Evolutionary conservation across 2,329 filamentous ascomycete genomes (phyloP).

Genomic region (Penicillium olsonii): DNA sequence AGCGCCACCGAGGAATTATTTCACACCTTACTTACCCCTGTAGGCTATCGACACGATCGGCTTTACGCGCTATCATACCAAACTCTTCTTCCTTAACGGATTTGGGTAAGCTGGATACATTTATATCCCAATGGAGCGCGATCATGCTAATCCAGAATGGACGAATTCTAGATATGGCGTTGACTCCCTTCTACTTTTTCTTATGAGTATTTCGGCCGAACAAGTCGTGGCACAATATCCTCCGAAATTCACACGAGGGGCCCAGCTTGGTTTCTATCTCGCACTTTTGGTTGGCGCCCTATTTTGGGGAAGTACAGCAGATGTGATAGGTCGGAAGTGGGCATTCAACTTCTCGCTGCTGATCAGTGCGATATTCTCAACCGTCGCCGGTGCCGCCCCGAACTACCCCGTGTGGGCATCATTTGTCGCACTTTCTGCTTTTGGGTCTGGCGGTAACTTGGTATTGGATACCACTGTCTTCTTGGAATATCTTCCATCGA

Average conservation of each 20-base stretch:
- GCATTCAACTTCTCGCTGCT: conserved; percentile 70
- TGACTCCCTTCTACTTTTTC: conserved; percentile 40
- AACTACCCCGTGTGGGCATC: conserved; percentile 66
- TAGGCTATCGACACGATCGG: conserved; percentile 56
- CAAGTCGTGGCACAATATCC: conserved; percentile 28
- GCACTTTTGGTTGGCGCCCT: conserved; percentile 50
- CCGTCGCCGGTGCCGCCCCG: conserved; percentile 67
- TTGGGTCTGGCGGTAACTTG: conserved; percentile 65
- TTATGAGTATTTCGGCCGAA: conserved; percentile 34
- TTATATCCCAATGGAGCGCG: too few species aligned
- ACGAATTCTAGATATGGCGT: conserved; percentile 52
- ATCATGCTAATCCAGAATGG: too few species aligned
- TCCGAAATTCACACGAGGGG: conserved; percentile 31
- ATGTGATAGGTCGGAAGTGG: conserved; percentile 67
- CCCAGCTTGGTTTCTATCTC: conserved; percentile 44
- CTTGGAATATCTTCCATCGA: conserved; percentile 58
- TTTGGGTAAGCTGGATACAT: conserved; percentile 49
- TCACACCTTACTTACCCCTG: neutral
- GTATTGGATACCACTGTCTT: conserved; percentile 65
- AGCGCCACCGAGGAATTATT: too few species aligned
- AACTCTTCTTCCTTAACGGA: conserved; percentile 62
- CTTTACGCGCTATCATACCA: conserved; percentile 57
- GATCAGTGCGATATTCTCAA: conserved; percentile 62
- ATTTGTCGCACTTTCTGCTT: conserved; percentile 64
- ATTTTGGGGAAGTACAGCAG: conserved; percentile 69